phyloP scores from a whole-genome alignment of 192 early-diverging fungal species.

The Bifiguratus adelaidae region DNA sequence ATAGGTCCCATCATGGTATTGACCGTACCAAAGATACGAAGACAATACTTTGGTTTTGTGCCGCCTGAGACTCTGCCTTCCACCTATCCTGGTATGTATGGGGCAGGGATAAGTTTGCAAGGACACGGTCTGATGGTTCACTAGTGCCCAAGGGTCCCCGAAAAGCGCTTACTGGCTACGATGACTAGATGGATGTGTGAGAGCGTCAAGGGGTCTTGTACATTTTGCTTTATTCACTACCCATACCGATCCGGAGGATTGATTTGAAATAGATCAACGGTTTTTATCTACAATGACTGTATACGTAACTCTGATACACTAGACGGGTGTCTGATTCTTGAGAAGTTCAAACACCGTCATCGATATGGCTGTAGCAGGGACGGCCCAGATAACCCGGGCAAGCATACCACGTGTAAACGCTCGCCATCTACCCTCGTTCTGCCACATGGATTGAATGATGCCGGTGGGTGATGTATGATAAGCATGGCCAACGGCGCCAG shows the following conservation, averaged over 20 bases:
- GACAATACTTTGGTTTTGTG: background rate
- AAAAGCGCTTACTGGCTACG: too few species aligned
- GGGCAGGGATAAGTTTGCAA: too few species aligned
- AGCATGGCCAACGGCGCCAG: constrained; percentile 7
- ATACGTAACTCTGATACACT: too few species aligned
- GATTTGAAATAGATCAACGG: too few species aligned
- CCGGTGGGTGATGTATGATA: constrained; percentile 17
- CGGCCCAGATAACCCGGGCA: constrained; percentile 58
- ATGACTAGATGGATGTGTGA: too few species aligned
- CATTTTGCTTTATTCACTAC: too few species aligned
- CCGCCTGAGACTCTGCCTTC: background rate
- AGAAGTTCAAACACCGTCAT: constrained; percentile 67
- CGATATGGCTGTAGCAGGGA: constrained; percentile 55
- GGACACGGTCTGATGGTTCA: too few species aligned
- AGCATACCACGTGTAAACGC: constrained; percentile 57
- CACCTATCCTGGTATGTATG: background rate
- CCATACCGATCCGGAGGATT: too few species aligned
- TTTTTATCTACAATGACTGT: too few species aligned
- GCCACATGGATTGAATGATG: constrained; percentile 33
- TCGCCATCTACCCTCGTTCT: constrained; percentile 36
- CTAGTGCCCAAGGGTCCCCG: too few species aligned
- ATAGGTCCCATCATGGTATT: background rate
- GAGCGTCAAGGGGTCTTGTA: too few species aligned
- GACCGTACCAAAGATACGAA: background rate
- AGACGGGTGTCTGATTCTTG: constrained; percentile 32